Base-by-base conservation (phyloP, 371 early-diverging fungal genomes). In the Mucor mucedo region DNA sequence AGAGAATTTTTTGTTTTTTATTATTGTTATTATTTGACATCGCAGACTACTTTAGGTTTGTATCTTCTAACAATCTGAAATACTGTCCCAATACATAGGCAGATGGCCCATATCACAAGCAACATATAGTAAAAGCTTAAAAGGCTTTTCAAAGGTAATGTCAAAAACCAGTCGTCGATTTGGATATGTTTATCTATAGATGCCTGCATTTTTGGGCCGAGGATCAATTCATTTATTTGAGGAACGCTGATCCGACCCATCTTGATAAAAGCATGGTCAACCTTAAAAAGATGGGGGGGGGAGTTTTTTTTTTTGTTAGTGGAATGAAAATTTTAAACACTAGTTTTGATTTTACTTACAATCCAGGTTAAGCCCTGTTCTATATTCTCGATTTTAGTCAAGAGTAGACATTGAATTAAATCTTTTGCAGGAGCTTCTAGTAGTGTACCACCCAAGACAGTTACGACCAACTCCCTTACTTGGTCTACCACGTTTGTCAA, bases 321-420 rank as follows among this genome's bases (percentile, higher is more conserved):
- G 10, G 21, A 44, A 16, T 28, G 45, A 16, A 32, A 45, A 52
- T 47, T 14, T 40, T 13, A 49, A 45, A 4, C 21, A 45, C 6
- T 32, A 21, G 21, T 21, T 21, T 21, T 21, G 21, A 21, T 21
- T 21, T 21, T 4, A 67, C 75, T 73, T 69, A 76, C 82, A 38
- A 82, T 69, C 78, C 78, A 79, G 10, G 66, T 65, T n/a, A 82
- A 44, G 3, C 78, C 79, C 8, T 66, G 59, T 55, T 79, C 74
- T 11, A 82, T 44, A 38, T 66, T 66, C 40, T 71, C 67, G 10
- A 82, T 61, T 47, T 77, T 79, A 42, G 41, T 61, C 32, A 72
- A 30, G 1, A 82, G 9, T 13, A 82, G 52, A 42, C 82, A 82
- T 4, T 71, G 33, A 9, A 74, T 21, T 28, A 77, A 66, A 33